A percentile compares a stretch with the other conserved stretches of the same genome.
Evolutionary conservation across 2,329 filamentous ascomycete species (phyloP).

Genomic region (Didymellaceae sp.): DNA sequence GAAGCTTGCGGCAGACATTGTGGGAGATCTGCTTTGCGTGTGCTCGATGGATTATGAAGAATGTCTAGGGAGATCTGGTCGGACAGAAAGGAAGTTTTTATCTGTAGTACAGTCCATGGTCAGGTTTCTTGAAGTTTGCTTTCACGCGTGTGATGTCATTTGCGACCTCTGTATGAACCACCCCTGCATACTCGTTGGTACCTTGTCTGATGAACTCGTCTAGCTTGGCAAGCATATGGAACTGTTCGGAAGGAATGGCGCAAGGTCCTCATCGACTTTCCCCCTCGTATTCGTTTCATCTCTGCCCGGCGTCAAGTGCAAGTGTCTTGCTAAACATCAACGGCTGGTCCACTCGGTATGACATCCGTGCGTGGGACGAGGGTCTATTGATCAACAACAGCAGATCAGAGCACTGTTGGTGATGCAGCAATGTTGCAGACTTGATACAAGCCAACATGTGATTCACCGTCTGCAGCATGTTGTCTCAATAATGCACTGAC

Average conservation of each 20-base stretch:
- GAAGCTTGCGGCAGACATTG: constrained; percentile 38
- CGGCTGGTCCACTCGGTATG: constrained; percentile 3
- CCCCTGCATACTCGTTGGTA: constrained; percentile 9
- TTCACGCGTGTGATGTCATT: constrained; percentile 14
- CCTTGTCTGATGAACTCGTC: constrained; percentile 4
- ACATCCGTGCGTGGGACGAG: constrained; percentile 6
- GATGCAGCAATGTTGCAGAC: neutral
- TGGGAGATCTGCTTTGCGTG: constrained; percentile 4
- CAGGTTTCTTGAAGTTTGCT: constrained; percentile 9
- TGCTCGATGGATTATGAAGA: neutral
- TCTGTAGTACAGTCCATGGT: neutral
- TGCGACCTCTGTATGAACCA: neutral
- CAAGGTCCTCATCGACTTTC: constrained; percentile 1
- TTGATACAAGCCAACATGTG: no score
- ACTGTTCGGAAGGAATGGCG: constrained; percentile 13
- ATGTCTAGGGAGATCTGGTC: neutral
- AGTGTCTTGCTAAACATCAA: constrained; percentile 2
- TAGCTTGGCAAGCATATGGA: constrained; percentile 14
- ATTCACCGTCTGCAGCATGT: neutral
- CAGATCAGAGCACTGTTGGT: neutral
- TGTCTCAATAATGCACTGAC: constrained; percentile 6
- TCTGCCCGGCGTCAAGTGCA: constrained; percentile 2
- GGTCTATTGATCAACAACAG: constrained; percentile 1
- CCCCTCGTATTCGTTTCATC: constrained; percentile 14
- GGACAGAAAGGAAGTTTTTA: neutral